Evolutionary conservation across 257 asterid genomes (phyloP).

Genomic region (Coffea canephora): DNA sequence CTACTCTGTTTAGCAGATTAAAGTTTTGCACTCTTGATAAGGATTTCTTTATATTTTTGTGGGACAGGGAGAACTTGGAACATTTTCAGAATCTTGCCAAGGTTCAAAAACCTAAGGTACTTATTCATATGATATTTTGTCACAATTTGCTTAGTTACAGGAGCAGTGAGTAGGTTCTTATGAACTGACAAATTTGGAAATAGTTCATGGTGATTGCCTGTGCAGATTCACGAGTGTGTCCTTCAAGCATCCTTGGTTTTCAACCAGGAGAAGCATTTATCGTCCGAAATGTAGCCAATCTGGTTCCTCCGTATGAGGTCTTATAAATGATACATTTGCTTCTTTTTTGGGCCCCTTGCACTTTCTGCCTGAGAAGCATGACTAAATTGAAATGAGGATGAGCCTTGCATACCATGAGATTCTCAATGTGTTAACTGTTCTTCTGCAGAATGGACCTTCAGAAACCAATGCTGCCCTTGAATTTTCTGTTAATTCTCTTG

Average conservation of each 20-base stretch:
- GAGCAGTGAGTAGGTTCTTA: constrained; percentile 2
- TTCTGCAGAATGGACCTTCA: constrained; percentile 80
- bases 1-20: constrained; percentile 1
- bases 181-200: constrained; percentile 41
- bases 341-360: neutral
- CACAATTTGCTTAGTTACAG: neutral
- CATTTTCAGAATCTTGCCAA: constrained; percentile 66
- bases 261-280: constrained; percentile 96
- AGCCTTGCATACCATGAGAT: neutral
- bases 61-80: constrained; percentile 63
- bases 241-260: constrained; percentile 83
- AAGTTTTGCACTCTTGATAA: neutral
- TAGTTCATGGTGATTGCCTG: constrained; percentile 99
- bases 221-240: constrained; percentile 98
- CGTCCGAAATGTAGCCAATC: constrained; percentile 85
- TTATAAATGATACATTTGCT: neutral
- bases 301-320: constrained; percentile 93
- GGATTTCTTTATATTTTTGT: constrained; percentile 6
- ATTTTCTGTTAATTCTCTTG: constrained; percentile 84
- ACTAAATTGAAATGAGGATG: neutral
- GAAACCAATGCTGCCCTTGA: constrained; percentile 98
- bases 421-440: constrained; percentile 14
- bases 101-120: constrained; percentile 83
- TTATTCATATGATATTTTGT: neutral
- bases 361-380: constrained; percentile 15